A percentile compares a stretch with the other conserved stretches of the same genome.
Evolutionary conservation across 345 rosid genomes (phyloP).

Genomic region (Camelina laxa): DNA sequence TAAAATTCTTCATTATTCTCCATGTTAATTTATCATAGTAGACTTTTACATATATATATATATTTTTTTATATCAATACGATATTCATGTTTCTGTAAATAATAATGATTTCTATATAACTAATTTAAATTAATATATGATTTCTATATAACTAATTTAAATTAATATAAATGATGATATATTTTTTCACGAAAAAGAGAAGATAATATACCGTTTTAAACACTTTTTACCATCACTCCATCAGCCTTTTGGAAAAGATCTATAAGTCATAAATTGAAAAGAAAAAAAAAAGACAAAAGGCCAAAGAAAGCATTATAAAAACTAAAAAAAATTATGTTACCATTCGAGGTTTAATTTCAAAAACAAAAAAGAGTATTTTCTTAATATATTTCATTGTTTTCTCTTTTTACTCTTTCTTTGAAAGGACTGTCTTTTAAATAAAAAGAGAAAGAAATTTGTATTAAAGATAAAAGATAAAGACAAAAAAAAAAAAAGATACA

Average conservation of each 20-base stretch:
- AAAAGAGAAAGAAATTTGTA: not conserved
- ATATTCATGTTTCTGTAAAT: not conserved
- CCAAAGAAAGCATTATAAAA: too few species aligned
- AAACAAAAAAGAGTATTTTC: not conserved
- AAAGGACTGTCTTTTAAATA: not conserved
- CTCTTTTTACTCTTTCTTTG: not conserved
- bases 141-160: not conserved
- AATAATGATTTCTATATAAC: not conserved
- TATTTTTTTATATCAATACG: not conserved
- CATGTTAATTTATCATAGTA: not conserved
- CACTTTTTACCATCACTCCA: not conserved
- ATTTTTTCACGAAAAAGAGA: not conserved
- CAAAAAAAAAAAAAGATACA: not conserved
- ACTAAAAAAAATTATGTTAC: not conserved
- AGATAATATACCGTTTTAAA: not conserved
- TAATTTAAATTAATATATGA: not conserved
- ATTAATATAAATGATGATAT: not conserved
- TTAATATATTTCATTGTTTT: not conserved
- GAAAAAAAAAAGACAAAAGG: not conserved
- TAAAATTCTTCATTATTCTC: too few species aligned
- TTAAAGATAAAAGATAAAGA: not conserved
- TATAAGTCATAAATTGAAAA: not conserved
- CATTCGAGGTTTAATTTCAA: not conserved
- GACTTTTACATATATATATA: not conserved
- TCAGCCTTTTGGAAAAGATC: not conserved